Evolutionary conservation across 306 rosid species (phyloP).

Genomic region (Castanea crenata): DNA sequence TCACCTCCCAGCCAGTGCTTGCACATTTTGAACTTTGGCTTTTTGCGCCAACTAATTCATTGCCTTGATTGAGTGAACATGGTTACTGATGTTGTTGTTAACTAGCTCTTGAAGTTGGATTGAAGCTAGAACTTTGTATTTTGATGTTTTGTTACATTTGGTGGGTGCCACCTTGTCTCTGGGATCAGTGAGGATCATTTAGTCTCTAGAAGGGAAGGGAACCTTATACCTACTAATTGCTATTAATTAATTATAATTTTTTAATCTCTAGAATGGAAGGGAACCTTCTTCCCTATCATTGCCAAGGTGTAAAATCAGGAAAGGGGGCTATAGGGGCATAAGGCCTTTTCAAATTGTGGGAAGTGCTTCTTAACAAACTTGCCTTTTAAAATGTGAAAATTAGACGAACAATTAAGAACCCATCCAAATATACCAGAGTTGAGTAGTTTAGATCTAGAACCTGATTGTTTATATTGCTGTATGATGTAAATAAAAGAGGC

Average conservation of each 20-base stretch:
- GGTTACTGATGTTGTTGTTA: neutral
- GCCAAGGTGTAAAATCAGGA: neutral
- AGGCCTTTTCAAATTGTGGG: neutral
- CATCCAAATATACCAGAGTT: neutral
- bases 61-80: neutral
- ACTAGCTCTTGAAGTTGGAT: neutral
- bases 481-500: neutral
- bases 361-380: neutral
- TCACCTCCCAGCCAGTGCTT: neutral
- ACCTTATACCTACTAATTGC: too few species aligned
- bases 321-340: neutral
- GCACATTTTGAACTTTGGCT: neutral
- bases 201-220: too few species aligned
- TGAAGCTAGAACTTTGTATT: neutral
- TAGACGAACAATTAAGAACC: neutral
- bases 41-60: neutral
- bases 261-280: neutral
- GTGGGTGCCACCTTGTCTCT: neutral
- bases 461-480: neutral
- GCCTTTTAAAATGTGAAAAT: neutral
- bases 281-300: neutral
- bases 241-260: neutral
- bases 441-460: neutral
- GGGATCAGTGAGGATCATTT: neutral
- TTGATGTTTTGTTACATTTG: neutral